A percentile compares a stretch with the other conserved stretches of the same genome.
phyloP scores from a whole-genome alignment of 2,329 filamentous ascomycete species.

The Colletotrichum chrysophilum region DNA sequence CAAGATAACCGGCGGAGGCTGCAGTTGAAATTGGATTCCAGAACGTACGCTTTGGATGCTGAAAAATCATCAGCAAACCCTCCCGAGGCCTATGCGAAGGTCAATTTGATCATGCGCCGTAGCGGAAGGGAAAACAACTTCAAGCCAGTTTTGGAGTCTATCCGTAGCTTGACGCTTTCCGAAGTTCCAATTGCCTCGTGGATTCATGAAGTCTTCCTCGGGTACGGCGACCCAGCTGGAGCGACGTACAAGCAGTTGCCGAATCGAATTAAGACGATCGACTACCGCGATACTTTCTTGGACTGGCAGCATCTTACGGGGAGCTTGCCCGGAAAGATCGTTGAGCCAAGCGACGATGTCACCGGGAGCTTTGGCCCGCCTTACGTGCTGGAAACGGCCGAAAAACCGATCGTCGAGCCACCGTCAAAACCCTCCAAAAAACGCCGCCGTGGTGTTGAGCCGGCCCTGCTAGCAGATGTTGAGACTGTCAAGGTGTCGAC shows the following conservation, averaged over 20 bases:
- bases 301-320: constrained; percentile 94
- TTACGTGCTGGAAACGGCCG: constrained; percentile 77
- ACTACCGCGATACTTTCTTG: constrained; percentile 93
- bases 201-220: constrained; percentile 97
- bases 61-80: constrained; percentile 70
- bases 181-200: constrained; percentile 87
- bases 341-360: constrained; percentile 78
- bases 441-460: constrained; percentile 79
- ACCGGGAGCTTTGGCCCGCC: constrained; percentile 82
- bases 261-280: constrained; percentile 78
- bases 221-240: constrained; percentile 89
- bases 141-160: constrained; percentile 89
- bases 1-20: constrained; percentile 74
- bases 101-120: constrained; percentile 87
- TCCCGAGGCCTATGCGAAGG: constrained; percentile 77
- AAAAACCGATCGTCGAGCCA: constrained; percentile 56
- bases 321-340: constrained; percentile 84
- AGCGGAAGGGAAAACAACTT: constrained; percentile 96
- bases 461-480: constrained; percentile 63
- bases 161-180: constrained; percentile 83
- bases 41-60: constrained; percentile 78
- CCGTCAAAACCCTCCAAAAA: constrained; percentile 78
- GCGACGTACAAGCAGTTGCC: constrained; percentile 85
- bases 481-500: constrained; percentile 83
- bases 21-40: constrained; percentile 81